Conservation (phyloP, 164 flowering plant genomes). For the Macadamia integrifolia region DNA sequence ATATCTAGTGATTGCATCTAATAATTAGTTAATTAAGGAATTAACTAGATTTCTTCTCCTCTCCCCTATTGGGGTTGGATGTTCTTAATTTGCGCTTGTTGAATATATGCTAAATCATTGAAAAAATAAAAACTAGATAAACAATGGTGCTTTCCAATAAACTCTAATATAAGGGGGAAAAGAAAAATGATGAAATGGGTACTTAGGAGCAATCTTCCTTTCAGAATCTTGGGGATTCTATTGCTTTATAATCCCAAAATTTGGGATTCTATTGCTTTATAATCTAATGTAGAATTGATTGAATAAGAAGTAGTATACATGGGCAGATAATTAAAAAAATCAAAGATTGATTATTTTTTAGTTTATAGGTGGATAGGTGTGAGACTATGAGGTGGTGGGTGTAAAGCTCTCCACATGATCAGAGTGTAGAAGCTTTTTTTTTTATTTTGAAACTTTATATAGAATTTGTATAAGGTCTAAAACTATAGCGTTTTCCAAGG, state of each 20-base stretch:
- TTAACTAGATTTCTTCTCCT: too few species aligned
- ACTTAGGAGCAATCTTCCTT: constrained; percentile 4
- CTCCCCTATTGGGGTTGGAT: too few species aligned
- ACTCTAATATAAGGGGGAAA: too few species aligned
- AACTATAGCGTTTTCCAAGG: constrained; percentile 24
- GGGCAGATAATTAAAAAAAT: background rate
- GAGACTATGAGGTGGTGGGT: constrained; percentile 14
- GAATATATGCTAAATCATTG: too few species aligned
- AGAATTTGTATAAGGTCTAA: background rate
- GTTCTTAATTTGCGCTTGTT: too few species aligned
- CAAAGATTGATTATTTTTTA: constrained; percentile 26
- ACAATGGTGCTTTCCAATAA: too few species aligned
- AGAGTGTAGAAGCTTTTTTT: background rate
- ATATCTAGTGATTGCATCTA: too few species aligned
- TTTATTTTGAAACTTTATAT: background rate
- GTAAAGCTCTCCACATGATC: constrained; percentile 8
- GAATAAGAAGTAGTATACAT: background rate
- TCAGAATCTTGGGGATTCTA: constrained; percentile 32
- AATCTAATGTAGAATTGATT: too few species aligned
- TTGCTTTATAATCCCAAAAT: constrained; percentile 11
- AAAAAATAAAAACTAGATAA: too few species aligned
- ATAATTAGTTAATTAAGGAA: too few species aligned
- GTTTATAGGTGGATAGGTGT: constrained; percentile 13
- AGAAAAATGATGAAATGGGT: too few species aligned
- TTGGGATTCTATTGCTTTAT: constrained; percentile 16